Percentiles rank a stretch among this genome's conserved stretches.
Conservation (phyloP, 1,139 yeast species). For the Saccharomyces hybrid region DNA sequence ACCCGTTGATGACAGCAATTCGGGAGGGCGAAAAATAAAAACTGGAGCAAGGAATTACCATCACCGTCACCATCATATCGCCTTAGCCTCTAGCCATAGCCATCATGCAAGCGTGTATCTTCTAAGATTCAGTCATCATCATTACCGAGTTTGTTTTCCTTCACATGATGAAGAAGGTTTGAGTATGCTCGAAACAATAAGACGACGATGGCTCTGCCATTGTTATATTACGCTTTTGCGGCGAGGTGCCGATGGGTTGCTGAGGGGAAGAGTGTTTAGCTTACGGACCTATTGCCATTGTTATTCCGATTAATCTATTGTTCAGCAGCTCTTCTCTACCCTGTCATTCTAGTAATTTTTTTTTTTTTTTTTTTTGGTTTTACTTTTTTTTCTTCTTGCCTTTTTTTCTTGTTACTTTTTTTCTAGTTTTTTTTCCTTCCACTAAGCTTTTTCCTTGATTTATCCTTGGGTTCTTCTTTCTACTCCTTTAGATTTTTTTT, state of each 20-base stretch:
- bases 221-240: constrained; percentile 1
- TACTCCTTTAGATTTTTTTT: neutral
- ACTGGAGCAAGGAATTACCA: neutral
- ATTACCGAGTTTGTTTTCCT: neutral
- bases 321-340: neutral
- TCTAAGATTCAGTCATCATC: neutral
- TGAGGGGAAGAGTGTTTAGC: neutral
- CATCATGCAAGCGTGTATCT: neutral
- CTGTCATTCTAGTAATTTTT: neutral
- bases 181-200: neutral
- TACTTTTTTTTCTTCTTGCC: neutral
- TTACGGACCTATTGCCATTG: neutral
- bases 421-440: neutral
- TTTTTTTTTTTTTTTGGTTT: neutral
- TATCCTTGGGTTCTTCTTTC: neutral
- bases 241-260: neutral
- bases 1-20: constrained; percentile 1
- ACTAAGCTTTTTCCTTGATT: neutral
- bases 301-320: neutral
- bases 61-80: neutral
- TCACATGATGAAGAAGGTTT: neutral
- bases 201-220: neutral
- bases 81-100: neutral
- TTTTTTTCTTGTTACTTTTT: neutral
- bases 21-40: neutral